Evolutionary conservation across 164 flowering plant genomes (phyloP).

Genomic region (Brasenia schreberi): DNA sequence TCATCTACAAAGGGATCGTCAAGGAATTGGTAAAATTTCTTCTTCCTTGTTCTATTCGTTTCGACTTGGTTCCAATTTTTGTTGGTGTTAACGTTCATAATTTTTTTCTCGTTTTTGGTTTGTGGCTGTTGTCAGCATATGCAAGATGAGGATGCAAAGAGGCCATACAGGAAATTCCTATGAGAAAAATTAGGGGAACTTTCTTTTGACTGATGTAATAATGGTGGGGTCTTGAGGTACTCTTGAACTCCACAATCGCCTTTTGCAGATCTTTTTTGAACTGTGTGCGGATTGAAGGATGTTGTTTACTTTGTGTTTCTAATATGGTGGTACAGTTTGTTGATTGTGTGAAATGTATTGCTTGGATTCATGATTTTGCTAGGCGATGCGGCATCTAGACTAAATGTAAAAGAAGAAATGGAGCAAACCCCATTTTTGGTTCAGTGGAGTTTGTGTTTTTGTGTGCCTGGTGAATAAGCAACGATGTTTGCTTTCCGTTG

Average conservation of each 20-base stretch:
- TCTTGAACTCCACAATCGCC: neutral
- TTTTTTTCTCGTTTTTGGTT: neutral
- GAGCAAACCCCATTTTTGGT: too few species aligned
- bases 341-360: too few species aligned
- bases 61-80: neutral
- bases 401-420: too few species aligned
- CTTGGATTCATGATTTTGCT: too few species aligned
- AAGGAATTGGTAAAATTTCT: constrained; percentile 44
- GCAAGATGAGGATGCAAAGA: constrained; percentile 89
- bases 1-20: constrained; percentile 85
- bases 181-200: constrained; percentile 9
- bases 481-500: too few species aligned
- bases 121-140: constrained; percentile 40
- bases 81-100: neutral
- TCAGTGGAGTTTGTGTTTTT: too few species aligned
- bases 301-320: too few species aligned
- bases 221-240: constrained; percentile 7
- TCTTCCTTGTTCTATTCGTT: neutral
- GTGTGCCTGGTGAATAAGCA: too few species aligned
- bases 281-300: too few species aligned
- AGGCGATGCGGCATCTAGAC: too few species aligned
- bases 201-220: constrained; percentile 15
- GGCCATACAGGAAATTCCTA: constrained; percentile 62
- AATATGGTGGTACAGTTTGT: too few species aligned
- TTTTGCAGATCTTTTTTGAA: neutral